Evolutionary conservation across 768 basidiomycete species (phyloP).

Genomic region (Chlorophyllum brunneum): DNA sequence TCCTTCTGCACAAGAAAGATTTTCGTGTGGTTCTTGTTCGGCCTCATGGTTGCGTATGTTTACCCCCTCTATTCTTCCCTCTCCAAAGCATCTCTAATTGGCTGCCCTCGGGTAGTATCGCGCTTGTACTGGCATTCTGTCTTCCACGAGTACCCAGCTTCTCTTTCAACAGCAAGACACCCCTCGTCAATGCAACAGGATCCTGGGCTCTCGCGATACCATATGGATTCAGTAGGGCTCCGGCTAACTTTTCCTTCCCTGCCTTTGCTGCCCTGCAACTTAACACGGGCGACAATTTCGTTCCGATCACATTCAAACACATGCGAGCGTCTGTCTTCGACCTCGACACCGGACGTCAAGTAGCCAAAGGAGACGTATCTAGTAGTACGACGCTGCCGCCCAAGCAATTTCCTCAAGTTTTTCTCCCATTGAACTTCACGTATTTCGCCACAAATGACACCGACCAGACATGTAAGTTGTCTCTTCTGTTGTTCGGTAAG

Average conservation of each 20-base stretch:
- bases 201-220: conserved; percentile 53
- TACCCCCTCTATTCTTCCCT: neutral
- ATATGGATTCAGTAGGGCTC: conserved; percentile 64
- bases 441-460: conserved; percentile 76
- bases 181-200: conserved; percentile 59
- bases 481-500: conserved; percentile 5
- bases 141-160: conserved; percentile 82
- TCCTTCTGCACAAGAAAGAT: conserved; percentile 71
- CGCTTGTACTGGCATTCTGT: conserved; percentile 68
- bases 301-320: conserved; percentile 71
- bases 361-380: conserved; percentile 66
- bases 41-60: conserved; percentile 46
- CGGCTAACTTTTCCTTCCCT: conserved; percentile 90
- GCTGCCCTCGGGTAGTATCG: conserved; percentile 41
- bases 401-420: conserved; percentile 58
- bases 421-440: conserved; percentile 78
- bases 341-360: conserved; percentile 54
- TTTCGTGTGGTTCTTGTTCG: conserved; percentile 67
- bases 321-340: conserved; percentile 71
- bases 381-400: conserved; percentile 54
- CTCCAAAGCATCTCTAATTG: neutral
- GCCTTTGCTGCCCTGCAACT: conserved; percentile 71
- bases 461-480: conserved; percentile 73
- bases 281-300: conserved; percentile 69
- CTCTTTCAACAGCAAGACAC: conserved; percentile 51